Evolutionary conservation across 2,329 filamentous ascomycete species (phyloP).

Genomic region (Ceratocystis albifundus): DNA sequence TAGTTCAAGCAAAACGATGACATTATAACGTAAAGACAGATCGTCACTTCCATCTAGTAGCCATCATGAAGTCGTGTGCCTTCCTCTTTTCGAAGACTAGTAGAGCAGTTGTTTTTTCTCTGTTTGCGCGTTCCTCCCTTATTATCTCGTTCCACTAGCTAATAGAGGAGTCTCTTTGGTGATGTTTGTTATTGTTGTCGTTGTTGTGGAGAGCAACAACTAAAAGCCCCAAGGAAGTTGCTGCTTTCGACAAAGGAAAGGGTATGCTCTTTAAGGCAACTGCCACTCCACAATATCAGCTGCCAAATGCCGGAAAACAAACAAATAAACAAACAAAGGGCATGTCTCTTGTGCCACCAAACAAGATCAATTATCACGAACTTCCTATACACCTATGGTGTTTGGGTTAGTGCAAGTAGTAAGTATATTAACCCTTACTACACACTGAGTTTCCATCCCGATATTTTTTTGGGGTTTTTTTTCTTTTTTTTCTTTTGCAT

Average conservation of each 20-base stretch:
- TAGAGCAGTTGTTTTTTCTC: background rate
- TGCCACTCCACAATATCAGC: background rate
- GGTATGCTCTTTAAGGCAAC: too few species aligned
- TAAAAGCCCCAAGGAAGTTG: background rate
- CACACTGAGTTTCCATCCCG: too few species aligned
- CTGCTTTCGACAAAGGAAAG: too few species aligned
- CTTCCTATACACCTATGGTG: background rate
- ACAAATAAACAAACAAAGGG: background rate
- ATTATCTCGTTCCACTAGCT: background rate
- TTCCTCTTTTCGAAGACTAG: background rate
- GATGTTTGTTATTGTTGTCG: background rate
- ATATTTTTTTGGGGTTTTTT: background rate
- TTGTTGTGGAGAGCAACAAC: background rate
- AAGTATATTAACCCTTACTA: background rate
- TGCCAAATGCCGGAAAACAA: background rate
- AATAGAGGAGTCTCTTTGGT: background rate
- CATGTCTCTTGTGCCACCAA: background rate
- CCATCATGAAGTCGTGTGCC: background rate
- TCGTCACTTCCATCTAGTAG: background rate
- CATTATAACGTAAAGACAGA: background rate
- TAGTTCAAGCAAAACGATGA: background rate
- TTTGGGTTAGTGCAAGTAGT: background rate
- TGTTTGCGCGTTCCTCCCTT: background rate
- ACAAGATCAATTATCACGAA: background rate
- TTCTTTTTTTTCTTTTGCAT: background rate